Percentiles rank a stretch among this genome's conserved stretches.
These are phyloP conservation scores for Letharia columbiana DNA, from an alignment of 495 filamentous ascomycete genomes.

Conservation along the genomic window DNA sequence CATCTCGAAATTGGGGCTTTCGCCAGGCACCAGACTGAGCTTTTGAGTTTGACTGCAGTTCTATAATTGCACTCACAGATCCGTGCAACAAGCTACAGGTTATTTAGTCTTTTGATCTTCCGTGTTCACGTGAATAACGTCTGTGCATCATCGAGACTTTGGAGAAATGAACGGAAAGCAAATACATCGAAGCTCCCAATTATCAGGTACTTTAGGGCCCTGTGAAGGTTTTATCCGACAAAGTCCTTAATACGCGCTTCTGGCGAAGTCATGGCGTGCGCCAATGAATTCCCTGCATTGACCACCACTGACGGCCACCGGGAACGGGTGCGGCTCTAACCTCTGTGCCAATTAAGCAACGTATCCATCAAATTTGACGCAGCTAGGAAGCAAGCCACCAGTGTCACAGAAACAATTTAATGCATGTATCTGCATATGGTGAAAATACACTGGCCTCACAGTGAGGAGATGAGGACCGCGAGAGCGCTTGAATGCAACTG, in stretches of 20 bases:
- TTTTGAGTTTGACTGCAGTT: not conserved
- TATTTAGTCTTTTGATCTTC: not conserved
- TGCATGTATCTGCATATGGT: not conserved
- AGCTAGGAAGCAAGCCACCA: slow-evolving; percentile 1
- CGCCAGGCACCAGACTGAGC: not conserved
- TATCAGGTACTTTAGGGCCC: not conserved
- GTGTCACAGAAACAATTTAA: not conserved
- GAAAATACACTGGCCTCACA: not conserved
- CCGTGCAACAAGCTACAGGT: not conserved
- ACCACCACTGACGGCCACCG: not conserved
- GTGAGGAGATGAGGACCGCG: not conserved
- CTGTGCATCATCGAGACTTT: not conserved
- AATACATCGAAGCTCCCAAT: not conserved
- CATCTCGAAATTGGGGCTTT: not conserved
- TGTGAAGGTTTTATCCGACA: not conserved
- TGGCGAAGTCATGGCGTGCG: not conserved
- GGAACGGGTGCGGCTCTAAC: slow-evolving; percentile 4
- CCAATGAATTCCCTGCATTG: not conserved
- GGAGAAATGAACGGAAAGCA: not conserved
- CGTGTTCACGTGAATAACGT: not conserved
- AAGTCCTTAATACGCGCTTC: not conserved
- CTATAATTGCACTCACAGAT: not conserved
- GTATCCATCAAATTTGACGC: not conserved
- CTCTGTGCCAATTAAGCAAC: not conserved
- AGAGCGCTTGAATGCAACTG: slow-evolving; percentile 2